Evolutionary conservation across 257 asterid genomes (phyloP).

Genomic region (Primulina tabacum): DNA sequence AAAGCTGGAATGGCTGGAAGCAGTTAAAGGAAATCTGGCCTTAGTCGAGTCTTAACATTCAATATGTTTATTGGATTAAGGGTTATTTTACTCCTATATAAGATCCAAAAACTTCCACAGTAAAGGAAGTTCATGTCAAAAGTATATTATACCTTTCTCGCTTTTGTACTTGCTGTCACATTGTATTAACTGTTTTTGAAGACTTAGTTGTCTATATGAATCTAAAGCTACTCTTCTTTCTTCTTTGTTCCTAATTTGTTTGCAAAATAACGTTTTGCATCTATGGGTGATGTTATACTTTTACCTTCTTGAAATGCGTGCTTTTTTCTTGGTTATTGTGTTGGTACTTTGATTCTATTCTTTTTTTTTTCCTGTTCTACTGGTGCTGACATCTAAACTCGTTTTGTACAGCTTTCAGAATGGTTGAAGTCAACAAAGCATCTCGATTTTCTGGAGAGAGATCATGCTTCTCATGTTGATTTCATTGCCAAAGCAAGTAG

Average conservation of each 20-base stretch:
- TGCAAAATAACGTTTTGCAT: not conserved
- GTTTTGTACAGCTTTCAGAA: conserved; percentile 61
- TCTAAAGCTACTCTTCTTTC: not conserved
- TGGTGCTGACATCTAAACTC: conserved; percentile 15
- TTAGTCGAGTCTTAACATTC: not conserved
- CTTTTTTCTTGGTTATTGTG: conserved; percentile 8
- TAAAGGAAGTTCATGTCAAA: not conserved
- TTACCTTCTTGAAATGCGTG: not conserved
- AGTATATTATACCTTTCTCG: not conserved
- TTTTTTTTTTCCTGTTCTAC: not conserved
- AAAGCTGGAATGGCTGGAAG: not conserved
- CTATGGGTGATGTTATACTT: not conserved
- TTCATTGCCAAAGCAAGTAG: conserved; percentile 72
- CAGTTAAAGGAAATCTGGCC: not conserved
- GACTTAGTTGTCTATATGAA: not conserved
- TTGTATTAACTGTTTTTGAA: not conserved
- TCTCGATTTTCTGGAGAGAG: conserved; percentile 39
- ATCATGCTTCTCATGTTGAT: conserved; percentile 67
- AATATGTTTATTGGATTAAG: too few species aligned
- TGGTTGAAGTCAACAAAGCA: conserved; percentile 58
- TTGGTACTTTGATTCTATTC: not conserved
- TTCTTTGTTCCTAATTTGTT: not conserved
- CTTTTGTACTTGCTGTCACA: not conserved
- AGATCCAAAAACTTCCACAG: not conserved
- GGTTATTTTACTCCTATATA: not conserved